These are phyloP conservation scores for Dactylis glomerata DNA, from an alignment of 176 grass and related monocot genomes.

Conservation along the genomic window DNA sequence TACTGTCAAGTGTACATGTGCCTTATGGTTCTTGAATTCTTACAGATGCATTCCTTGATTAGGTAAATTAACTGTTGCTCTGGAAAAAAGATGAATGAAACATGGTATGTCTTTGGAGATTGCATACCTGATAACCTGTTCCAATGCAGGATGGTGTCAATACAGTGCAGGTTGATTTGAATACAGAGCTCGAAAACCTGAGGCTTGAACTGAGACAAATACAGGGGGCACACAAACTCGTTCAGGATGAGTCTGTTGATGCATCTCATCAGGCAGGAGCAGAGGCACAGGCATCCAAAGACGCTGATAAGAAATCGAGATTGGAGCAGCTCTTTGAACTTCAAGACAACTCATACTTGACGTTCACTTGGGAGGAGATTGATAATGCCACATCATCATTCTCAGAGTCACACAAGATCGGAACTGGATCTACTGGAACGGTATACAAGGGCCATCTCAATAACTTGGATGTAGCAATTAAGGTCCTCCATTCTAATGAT, in stretches of 20 bases:
- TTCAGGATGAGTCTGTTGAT: conserved; percentile 26
- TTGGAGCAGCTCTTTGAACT: conserved; percentile 42
- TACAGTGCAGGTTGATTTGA: conserved; percentile 27
- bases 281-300: conserved; percentile 21
- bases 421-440: conserved; percentile 62
- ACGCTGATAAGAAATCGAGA: conserved; percentile 30
- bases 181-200: conserved; percentile 45
- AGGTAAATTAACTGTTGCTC: not conserved
- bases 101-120: not conserved
- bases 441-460: conserved; percentile 81
- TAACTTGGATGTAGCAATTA: conserved; percentile 62
- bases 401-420: conserved; percentile 55
- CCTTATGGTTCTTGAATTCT: not conserved
- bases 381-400: conserved; percentile 68
- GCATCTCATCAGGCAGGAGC: conserved; percentile 45
- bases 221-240: conserved; percentile 16
- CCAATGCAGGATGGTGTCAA: not conserved
- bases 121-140: not conserved
- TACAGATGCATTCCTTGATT: not conserved
- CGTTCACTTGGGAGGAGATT: conserved; percentile 84
- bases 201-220: conserved; percentile 30
- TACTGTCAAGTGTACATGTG: not conserved
- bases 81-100: not conserved
- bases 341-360: conserved; percentile 24
- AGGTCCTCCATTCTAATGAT: conserved; percentile 62